Percentiles rank a stretch among this genome's conserved stretches.
Evolutionary conservation across 2,329 filamentous ascomycete species (phyloP).

Genomic region (Trichophaea hybrida): DNA sequence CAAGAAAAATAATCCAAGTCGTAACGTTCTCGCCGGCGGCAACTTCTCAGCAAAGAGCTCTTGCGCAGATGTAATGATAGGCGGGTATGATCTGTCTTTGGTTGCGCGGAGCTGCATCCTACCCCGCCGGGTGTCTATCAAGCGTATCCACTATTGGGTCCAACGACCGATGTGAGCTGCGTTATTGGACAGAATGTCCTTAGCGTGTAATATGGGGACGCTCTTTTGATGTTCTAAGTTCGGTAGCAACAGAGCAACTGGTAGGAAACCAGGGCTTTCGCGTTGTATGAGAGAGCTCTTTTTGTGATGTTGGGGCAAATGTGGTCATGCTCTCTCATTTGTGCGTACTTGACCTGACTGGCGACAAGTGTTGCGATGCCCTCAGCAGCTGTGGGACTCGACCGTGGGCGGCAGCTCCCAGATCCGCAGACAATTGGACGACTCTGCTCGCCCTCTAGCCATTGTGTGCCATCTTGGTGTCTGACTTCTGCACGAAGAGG

Average conservation of each 20-base stretch:
- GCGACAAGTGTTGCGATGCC: neutral
- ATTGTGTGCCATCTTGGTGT: neutral
- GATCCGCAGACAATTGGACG: neutral
- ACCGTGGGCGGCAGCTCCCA: neutral
- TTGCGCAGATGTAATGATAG: no score
- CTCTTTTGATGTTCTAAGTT: neutral
- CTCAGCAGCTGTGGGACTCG: neutral
- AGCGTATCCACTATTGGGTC: constrained; percentile 1
- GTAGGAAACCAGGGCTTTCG: neutral
- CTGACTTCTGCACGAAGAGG: neutral
- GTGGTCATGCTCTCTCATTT: neutral
- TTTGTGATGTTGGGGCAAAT: no score
- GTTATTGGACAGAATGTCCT: constrained; percentile 1
- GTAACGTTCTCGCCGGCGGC: no score
- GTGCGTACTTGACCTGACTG: constrained; percentile 1
- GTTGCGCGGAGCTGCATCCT: no score
- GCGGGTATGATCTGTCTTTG: no score
- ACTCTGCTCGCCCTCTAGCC: neutral
- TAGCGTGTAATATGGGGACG: neutral
- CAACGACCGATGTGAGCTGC: neutral
- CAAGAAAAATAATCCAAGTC: no score
- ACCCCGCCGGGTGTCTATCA: neutral
- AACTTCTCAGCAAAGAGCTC: no score
- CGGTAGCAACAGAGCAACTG: neutral
- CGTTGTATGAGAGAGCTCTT: neutral